These are phyloP conservation scores for Malus sieversii DNA, from an alignment of 306 rosid genomes.

Conservation along the genomic window DNA sequence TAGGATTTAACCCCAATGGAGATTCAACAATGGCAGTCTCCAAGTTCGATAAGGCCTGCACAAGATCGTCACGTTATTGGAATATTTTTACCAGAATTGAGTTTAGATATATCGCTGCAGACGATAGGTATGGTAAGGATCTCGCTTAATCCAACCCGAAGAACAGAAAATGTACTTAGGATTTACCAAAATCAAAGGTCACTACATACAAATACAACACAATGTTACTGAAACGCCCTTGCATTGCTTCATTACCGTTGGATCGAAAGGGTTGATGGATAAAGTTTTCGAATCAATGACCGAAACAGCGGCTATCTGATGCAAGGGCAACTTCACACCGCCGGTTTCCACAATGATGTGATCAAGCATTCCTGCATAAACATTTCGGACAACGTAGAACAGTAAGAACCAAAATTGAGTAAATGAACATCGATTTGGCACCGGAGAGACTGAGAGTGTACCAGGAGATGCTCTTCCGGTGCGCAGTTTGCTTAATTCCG, in stretches of 20 bases:
- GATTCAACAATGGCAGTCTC: conserved; percentile 82
- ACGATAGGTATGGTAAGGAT: neutral
- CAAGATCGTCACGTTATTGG: neutral
- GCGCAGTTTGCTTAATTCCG: conserved; percentile 64
- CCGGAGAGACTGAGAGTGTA: conserved; percentile 9
- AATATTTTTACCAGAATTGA: too few relatives aligned
- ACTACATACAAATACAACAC: neutral
- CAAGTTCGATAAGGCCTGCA: conserved; percentile 59
- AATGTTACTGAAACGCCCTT: neutral
- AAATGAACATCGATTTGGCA: neutral
- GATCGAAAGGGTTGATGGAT: conserved; percentile 82
- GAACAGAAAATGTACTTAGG: neutral
- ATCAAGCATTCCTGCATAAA: conserved; percentile 83
- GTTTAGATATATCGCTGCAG: neutral
- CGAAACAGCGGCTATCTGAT: conserved; percentile 76
- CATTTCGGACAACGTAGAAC: neutral
- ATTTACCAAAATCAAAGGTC: neutral
- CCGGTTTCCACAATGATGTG: conserved; percentile 80
- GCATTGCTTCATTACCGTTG: conserved; percentile 39
- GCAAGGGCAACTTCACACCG: conserved; percentile 76
- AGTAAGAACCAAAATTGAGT: neutral
- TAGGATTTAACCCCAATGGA: conserved; percentile 83
- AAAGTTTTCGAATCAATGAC: conserved; percentile 75
- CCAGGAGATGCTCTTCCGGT: conserved; percentile 97
- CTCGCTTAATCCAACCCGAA: neutral